Base-by-base conservation (phyloP, 345 rosid genomes). In the Boechera divaricarpa region DNA sequence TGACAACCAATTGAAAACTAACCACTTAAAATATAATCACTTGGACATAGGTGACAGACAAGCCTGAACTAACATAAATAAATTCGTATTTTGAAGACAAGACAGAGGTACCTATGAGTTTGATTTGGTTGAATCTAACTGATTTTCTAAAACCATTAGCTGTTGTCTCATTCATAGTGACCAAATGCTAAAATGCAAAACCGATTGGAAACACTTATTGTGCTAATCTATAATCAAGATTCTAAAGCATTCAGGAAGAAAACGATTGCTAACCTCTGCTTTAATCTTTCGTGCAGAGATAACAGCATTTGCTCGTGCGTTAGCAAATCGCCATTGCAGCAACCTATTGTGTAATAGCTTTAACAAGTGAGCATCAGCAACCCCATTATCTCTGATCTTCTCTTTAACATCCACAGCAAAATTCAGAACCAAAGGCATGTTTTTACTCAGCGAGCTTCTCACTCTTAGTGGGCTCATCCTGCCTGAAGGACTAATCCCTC, bases 261-360 rank as follows among this genome's bases (percentile, higher is more conserved):
- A 55, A 62, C 39, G 24, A 51, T 74, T 57, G 10, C 83, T 74
- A 83, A 95, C 99, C 98, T 95, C 97, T 10, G 88, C 88, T 72
- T 78, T 85, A 68, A 82, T 77, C 61, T 75, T 87, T 75, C 89
- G 98, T 35, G 80, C 76, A 36, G 86, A 82, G 44, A 87, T 36
- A 64, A 90, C 78, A 59, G 80, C 75, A 76, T 87, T 91, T 57
- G 88, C 87, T 77, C 94, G 85, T 59, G 98, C 99, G 84, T 89
- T 92, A 42, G 82, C 85, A 80, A 89, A 89, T 55, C 92, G 88
- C 97, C 92, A 92, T 10, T 95, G 98, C 84, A 95, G 64, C 82
- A 89, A 64, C 62, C 88, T 85, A 80, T 90, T 95, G 74, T 92
- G 85, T 21, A 89, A 80, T 51, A 89, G 83, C 80, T 91, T 91